Evolutionary conservation across 1,284 basidiomycete genomes (phyloP).

Genomic region (Ustilago hordei): DNA sequence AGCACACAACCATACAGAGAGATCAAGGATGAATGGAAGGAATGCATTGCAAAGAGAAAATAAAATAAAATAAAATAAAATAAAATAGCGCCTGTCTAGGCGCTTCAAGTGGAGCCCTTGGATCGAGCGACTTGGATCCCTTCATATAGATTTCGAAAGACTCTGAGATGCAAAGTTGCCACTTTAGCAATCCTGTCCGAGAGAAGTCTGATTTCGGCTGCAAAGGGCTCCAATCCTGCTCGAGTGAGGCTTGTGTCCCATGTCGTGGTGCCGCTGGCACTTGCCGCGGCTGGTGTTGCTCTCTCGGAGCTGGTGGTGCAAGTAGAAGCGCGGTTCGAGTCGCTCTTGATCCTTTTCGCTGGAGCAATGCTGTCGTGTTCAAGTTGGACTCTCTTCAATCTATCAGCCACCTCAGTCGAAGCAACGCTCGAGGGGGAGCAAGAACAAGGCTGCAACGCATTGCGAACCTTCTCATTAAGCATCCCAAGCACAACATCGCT

Average conservation of each 20-base stretch:
- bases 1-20: too few relatives aligned
- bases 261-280: background rate
- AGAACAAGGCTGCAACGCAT: slow-evolving; percentile 15
- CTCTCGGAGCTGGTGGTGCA: background rate
- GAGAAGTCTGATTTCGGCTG: slow-evolving; percentile 54
- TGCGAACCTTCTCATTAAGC: slow-evolving; percentile 39
- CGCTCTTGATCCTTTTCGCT: slow-evolving; percentile 22
- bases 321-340: background rate
- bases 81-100: too few relatives aligned
- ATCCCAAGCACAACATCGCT: slow-evolving; percentile 48
- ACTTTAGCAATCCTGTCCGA: slow-evolving; percentile 58
- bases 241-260: slow-evolving; percentile 44
- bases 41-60: too few relatives aligned
- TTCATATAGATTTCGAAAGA: slow-evolving; percentile 59
- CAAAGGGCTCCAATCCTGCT: slow-evolving; percentile 57
- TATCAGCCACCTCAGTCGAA: background rate
- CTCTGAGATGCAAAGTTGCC: slow-evolving; percentile 57
- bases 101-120: slow-evolving; percentile 2
- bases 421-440: background rate
- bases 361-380: slow-evolving; percentile 5
- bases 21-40: too few relatives aligned
- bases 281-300: background rate
- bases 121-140: slow-evolving; percentile 26
- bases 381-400: background rate
- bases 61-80: too few relatives aligned